Percentiles rank a stretch among this genome's conserved stretches.
phyloP scores from a whole-genome alignment of 352 stramenopile genomes.

The Globisporangium okanoganense region DNA sequence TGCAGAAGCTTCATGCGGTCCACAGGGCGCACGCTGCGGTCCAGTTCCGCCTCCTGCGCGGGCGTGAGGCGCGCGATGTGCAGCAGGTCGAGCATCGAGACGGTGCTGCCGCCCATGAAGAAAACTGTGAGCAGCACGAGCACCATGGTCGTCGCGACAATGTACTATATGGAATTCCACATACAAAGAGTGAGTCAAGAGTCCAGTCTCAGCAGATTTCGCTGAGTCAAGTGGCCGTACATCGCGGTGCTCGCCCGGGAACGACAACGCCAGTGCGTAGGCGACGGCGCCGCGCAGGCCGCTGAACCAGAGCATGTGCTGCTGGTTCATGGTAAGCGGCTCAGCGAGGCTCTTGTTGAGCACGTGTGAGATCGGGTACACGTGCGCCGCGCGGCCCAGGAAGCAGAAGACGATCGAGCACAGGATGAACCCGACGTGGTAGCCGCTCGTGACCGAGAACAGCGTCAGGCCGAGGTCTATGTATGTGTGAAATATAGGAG shows the following conservation, averaged over 20 bases:
- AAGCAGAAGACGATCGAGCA: conserved; percentile 86
- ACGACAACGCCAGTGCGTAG: conserved; percentile 88
- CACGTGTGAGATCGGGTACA: conserved; percentile 82
- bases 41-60: conserved; percentile 63
- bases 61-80: conserved; percentile 79
- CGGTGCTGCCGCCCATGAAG: conserved; percentile 86
- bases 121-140: conserved; percentile 92
- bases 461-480: conserved; percentile 89
- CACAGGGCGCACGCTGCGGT: conserved; percentile 71
- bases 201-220: not conserved
- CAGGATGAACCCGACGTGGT: conserved; percentile 78
- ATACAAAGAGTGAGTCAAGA: not conserved
- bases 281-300: conserved; percentile 91
- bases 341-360: conserved; percentile 56
- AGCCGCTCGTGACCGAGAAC: conserved; percentile 75
- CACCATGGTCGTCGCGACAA: conserved; percentile 88
- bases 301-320: conserved; percentile 94
- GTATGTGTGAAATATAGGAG: not conserved
- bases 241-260: conserved; percentile 79
- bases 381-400: conserved; percentile 69
- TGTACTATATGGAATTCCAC: conserved; percentile 29
- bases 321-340: conserved; percentile 78
- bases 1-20: conserved; percentile 78
- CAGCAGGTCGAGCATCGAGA: conserved; percentile 81
- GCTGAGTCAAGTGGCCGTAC: not conserved